A percentile compares a stretch with the other conserved stretches of the same genome.
phyloP scores from a whole-genome alignment of 2,329 filamentous ascomycete genomes.

The Paraphaeosphaeria minitans region DNA sequence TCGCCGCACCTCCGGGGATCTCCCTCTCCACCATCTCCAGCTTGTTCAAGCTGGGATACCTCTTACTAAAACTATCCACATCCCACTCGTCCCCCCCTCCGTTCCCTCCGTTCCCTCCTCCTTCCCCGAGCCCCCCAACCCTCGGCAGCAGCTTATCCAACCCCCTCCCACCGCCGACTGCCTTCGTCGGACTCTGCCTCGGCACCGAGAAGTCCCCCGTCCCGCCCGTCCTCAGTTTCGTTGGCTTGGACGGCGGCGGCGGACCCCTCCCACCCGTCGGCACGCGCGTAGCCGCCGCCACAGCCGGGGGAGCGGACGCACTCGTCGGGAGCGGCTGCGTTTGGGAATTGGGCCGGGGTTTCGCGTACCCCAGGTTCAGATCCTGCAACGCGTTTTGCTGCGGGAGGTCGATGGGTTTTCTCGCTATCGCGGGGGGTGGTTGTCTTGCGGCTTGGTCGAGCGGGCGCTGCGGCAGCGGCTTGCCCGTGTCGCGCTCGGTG shows the following conservation, averaged over 20 bases:
- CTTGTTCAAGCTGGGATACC: conserved; percentile 82
- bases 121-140: background rate
- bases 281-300: conserved; percentile 31
- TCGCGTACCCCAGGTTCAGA: conserved; percentile 38
- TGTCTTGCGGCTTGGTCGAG: conserved; percentile 33
- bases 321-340: conserved; percentile 30
- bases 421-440: conserved; percentile 34
- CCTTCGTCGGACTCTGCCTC: conserved; percentile 6
- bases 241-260: conserved; percentile 64
- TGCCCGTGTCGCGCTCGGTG: conserved; percentile 56
- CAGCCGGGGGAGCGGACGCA: conserved; percentile 38
- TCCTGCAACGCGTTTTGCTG: conserved; percentile 25
- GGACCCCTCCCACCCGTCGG: conserved; percentile 46
- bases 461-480: conserved; percentile 37
- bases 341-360: conserved; percentile 20
- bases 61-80: conserved; percentile 72
- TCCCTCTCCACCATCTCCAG: conserved; percentile 88
- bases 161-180: conserved; percentile 4
- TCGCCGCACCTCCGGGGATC: conserved; percentile 31
- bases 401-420: conserved; percentile 55
- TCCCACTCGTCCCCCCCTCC: conserved; percentile 69
- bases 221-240: conserved; percentile 59
- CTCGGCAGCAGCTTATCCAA: conserved; percentile 28
- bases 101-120: conserved; percentile 6
- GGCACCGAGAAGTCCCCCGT: conserved; percentile 20